phyloP scores from a whole-genome alignment of 768 basidiomycete genomes.

The Phaeotremella fagi region DNA sequence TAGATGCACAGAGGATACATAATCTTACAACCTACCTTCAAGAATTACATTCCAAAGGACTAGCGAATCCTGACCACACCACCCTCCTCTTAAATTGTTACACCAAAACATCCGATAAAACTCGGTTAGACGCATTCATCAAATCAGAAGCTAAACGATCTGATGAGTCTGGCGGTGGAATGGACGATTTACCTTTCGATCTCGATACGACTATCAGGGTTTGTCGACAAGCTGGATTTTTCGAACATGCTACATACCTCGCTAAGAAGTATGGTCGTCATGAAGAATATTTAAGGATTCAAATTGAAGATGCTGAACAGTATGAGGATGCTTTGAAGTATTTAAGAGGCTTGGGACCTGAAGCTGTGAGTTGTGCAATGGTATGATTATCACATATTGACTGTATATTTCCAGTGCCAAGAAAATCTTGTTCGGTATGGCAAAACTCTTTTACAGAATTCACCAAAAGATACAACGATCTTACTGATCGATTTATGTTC shows the following conservation, averaged over 20 bases:
- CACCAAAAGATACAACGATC: slow-evolving; percentile 83
- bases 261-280: slow-evolving; percentile 86
- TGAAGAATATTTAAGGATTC: slow-evolving; percentile 87
- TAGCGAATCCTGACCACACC: slow-evolving; percentile 94
- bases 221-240: slow-evolving; percentile 93
- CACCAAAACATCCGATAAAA: slow-evolving; percentile 89
- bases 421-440: slow-evolving; percentile 83
- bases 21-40: slow-evolving; percentile 94
- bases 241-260: slow-evolving; percentile 87
- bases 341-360: slow-evolving; percentile 69
- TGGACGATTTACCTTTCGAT: slow-evolving; percentile 82
- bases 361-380: slow-evolving; percentile 58
- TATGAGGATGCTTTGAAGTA: slow-evolving; percentile 76
- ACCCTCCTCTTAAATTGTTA: slow-evolving; percentile 95
- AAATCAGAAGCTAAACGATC: slow-evolving; percentile 64
- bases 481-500: slow-evolving; percentile 90
- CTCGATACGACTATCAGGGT: slow-evolving; percentile 95
- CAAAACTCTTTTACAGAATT: slow-evolving; percentile 70
- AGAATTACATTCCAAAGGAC: slow-evolving; percentile 80
- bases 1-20: slow-evolving; percentile 92
- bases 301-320: slow-evolving; percentile 85
- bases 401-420: slow-evolving; percentile 57
- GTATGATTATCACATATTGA: not conserved
- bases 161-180: slow-evolving; percentile 39
- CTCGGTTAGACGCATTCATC: slow-evolving; percentile 84